Evolutionary conservation across 2,329 filamentous ascomycete genomes (phyloP).

Genomic region (Clonostachys byssicola): DNA sequence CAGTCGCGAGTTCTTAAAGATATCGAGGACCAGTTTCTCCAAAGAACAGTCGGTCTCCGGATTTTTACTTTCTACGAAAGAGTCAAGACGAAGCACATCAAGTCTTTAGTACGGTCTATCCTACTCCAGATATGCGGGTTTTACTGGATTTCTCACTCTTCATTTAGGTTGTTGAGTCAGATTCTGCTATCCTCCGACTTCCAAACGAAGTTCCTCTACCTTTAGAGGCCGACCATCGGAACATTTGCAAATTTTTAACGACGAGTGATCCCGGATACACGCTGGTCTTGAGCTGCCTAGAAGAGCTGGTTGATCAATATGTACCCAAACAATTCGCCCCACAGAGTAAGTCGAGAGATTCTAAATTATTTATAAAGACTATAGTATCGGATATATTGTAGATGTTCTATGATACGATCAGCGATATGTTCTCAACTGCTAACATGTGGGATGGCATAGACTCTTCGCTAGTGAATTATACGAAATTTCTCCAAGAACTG

Average conservation of each 20-base stretch:
- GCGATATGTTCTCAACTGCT: no score
- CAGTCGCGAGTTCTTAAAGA: slow-evolving; percentile 2
- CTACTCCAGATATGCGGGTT: neutral
- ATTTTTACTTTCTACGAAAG: slow-evolving; percentile 13
- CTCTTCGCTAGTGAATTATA: no score
- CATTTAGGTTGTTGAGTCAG: slow-evolving; percentile 15
- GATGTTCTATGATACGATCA: no score
- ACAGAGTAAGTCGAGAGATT: no score
- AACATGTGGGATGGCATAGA: no score
- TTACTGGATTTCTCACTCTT: neutral
- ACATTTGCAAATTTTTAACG: slow-evolving; percentile 9
- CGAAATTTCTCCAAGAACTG: no score
- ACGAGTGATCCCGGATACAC: neutral
- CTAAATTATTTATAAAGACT: no score
- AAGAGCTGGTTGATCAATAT: neutral
- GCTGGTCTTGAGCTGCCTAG: neutral
- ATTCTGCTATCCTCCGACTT: slow-evolving; percentile 13
- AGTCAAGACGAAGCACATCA: neutral
- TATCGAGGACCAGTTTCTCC: neutral
- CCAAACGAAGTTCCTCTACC: slow-evolving; percentile 10
- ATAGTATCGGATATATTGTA: no score
- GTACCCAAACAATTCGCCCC: no score
- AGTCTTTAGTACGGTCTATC: no score
- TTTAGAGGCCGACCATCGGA: slow-evolving; percentile 15
- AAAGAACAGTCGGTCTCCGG: slow-evolving; percentile 6